Conservation (phyloP, 164 flowering plant genomes). For the Vitis rupestris region DNA sequence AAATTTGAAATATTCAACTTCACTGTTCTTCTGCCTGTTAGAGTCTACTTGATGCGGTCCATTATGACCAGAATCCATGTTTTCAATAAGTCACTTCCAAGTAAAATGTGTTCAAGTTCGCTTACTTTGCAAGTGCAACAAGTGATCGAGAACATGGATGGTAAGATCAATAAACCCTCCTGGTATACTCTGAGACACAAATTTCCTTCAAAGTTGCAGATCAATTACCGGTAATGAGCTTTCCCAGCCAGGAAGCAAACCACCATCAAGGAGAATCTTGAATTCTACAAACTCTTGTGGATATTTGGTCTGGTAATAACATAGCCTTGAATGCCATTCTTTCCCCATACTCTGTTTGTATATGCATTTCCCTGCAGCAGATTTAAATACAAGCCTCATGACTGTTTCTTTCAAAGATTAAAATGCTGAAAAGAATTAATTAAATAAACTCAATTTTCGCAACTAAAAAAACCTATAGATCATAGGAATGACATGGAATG, state of each 20-base stretch:
- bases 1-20: background rate
- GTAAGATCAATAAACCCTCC: no score
- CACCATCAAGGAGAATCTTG: slow-evolving; percentile 36
- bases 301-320: slow-evolving; percentile 32
- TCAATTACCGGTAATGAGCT: slow-evolving; percentile 42
- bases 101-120: no score
- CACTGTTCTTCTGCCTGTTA: no score
- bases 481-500: slow-evolving; percentile 44
- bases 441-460: no score
- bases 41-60: no score
- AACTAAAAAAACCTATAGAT: slow-evolving; percentile 31
- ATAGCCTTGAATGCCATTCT: slow-evolving; percentile 38
- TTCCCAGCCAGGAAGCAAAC: slow-evolving; percentile 54
- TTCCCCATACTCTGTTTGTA: slow-evolving; percentile 36
- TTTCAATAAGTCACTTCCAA: no score
- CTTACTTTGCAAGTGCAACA: no score
- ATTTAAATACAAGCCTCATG: background rate
- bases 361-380: slow-evolving; percentile 42
- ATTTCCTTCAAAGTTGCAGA: background rate
- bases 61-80: no score
- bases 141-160: no score
- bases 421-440: background rate
- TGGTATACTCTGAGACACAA: no score
- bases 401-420: background rate
- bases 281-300: slow-evolving; percentile 47